phyloP scores from a whole-genome alignment of 2,329 filamentous ascomycete genomes.

The Rosellinia necatrix region DNA sequence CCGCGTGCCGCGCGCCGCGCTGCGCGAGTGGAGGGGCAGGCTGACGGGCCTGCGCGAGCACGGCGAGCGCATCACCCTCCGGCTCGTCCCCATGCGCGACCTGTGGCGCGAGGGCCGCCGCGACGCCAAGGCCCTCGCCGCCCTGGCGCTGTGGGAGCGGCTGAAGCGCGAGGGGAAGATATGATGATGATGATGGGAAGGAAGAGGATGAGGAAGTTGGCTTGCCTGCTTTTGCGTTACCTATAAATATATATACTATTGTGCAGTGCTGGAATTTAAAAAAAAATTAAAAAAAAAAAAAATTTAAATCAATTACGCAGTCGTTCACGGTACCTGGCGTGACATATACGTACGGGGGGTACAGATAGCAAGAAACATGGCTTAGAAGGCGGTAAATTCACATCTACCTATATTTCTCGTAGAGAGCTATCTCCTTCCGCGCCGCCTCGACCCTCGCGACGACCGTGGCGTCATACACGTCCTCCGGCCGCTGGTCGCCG shows the following conservation, averaged over 20 bases:
- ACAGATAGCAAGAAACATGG: no score
- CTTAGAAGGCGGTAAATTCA: slow-evolving; percentile 7
- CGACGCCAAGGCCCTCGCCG: slow-evolving; percentile 64
- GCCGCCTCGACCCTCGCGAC: slow-evolving; percentile 70
- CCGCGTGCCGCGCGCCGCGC: slow-evolving; percentile 52
- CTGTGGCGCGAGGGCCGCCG: slow-evolving; percentile 62
- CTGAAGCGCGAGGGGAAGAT: slow-evolving; percentile 52
- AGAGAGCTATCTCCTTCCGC: slow-evolving; percentile 68
- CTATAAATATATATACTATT: no score
- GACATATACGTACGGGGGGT: no score
- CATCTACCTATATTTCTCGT: slow-evolving; percentile 55
- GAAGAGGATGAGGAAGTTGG: no score
- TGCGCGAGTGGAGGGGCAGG: slow-evolving; percentile 60
- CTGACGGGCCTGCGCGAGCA: slow-evolving; percentile 61
- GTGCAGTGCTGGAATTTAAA: no score
- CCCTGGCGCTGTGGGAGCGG: slow-evolving; percentile 63
- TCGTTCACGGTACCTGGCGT: no score
- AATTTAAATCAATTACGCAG: no score
- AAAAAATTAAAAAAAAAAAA: no score
- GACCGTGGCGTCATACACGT: slow-evolving; percentile 73
- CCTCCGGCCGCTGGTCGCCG: slow-evolving; percentile 67
- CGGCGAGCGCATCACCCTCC: slow-evolving; percentile 66
- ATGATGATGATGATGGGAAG: slow-evolving; percentile 11
- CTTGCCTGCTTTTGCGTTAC: no score
- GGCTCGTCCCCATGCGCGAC: slow-evolving; percentile 60